phyloP scores from a whole-genome alignment of 2,329 filamentous ascomycete species.

The Didymella lethalis region DNA sequence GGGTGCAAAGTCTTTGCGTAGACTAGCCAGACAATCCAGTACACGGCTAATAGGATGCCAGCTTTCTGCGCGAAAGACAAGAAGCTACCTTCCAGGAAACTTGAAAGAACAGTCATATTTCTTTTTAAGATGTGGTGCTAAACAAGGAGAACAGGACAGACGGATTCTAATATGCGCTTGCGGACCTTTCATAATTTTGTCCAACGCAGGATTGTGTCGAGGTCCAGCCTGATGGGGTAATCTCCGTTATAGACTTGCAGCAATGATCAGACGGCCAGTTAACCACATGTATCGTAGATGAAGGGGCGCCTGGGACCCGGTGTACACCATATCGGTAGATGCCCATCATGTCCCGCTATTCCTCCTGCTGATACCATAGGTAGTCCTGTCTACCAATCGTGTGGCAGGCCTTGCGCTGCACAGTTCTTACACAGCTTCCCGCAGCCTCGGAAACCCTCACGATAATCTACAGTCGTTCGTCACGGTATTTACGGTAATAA shows the following conservation, averaged over 20 bases:
- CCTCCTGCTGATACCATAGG: background rate
- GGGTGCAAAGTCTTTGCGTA: conserved; percentile 33
- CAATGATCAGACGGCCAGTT: background rate
- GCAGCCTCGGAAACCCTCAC: background rate
- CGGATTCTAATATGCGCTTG: background rate
- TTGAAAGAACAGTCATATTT: background rate
- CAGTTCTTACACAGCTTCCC: background rate
- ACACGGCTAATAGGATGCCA: background rate
- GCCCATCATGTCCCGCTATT: background rate
- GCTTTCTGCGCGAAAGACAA: background rate
- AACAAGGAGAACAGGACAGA: background rate
- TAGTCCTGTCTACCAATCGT: background rate
- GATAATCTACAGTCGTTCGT: too few relatives aligned
- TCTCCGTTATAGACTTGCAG: background rate
- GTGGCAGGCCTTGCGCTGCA: background rate
- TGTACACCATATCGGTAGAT: background rate
- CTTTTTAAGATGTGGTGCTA: too few relatives aligned
- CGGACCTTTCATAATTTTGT: background rate
- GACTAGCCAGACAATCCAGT: conserved; percentile 25
- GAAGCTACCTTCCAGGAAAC: background rate
- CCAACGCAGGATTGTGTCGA: background rate
- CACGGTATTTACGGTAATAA: background rate
- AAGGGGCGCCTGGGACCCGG: conserved; percentile 2
- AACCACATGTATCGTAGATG: conserved; percentile 1
- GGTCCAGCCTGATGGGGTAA: background rate